A percentile compares a stretch with the other conserved stretches of the same genome.
These are phyloP conservation scores for Beauveria brongniartii DNA, from an alignment of 2,329 filamentous ascomycete genomes.

Conservation along the genomic window DNA sequence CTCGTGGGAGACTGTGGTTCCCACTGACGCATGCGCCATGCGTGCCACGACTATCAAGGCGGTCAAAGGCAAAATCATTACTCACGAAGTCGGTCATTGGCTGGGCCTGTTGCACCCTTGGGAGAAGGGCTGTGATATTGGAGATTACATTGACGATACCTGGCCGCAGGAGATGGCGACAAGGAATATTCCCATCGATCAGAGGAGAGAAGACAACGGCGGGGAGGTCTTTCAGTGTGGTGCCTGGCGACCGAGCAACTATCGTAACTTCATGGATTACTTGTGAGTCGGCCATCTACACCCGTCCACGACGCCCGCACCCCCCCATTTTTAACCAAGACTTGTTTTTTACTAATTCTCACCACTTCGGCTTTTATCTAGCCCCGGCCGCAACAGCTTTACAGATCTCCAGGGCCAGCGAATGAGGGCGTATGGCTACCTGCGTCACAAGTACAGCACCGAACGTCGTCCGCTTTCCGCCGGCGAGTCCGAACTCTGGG, in stretches of 20 bases:
- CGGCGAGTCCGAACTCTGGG: neutral
- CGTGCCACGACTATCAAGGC: no score
- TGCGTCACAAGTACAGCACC: neutral
- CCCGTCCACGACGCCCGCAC: neutral
- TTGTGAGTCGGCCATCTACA: neutral
- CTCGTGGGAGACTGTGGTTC: no score
- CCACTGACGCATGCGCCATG: no score
- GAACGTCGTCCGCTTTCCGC: neutral
- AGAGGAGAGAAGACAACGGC: neutral
- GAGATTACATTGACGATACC: neutral
- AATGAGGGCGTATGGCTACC: neutral
- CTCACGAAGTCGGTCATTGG: no score
- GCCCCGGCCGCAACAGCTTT: neutral
- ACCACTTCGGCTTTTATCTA: neutral
- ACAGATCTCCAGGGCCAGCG: neutral
- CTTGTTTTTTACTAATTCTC: neutral
- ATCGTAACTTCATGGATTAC: neutral
- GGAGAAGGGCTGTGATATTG: neutral
- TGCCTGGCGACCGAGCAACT: neutral
- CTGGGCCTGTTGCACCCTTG: no score
- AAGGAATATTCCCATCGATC: neutral
- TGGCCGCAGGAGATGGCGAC: neutral
- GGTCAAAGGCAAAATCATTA: no score
- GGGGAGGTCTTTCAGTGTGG: neutral
- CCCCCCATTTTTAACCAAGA: neutral